Evolutionary conservation across 306 rosid species (phyloP).

Genomic region (Morella rubra): DNA sequence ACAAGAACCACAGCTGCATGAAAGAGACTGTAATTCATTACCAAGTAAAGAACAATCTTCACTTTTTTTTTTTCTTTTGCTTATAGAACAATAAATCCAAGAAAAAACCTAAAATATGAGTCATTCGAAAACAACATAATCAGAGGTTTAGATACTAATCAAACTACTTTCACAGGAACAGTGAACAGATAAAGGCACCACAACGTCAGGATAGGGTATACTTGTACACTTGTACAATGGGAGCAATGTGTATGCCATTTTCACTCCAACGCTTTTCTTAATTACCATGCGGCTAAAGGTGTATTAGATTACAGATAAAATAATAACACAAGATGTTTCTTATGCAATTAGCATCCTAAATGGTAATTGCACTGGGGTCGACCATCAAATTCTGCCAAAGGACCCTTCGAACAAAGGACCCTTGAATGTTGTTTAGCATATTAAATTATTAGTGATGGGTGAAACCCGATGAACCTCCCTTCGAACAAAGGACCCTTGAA

Average conservation of each 20-base stretch:
- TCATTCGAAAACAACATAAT: neutral
- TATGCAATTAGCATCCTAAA: neutral
- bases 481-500: neutral
- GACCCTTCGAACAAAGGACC: neutral
- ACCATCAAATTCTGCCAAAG: neutral
- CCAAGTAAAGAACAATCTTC: neutral
- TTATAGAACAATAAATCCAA: neutral
- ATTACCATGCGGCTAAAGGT: neutral
- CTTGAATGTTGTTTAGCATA: neutral
- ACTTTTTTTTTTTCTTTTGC: neutral
- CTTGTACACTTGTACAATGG: neutral
- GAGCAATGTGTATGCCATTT: neutral
- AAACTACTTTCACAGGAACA: neutral
- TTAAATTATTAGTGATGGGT: neutral
- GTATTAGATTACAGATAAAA: neutral
- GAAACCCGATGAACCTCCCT: neutral
- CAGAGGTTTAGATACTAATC: neutral
- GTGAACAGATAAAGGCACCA: neutral
- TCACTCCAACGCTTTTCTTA: neutral
- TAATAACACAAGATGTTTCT: neutral
- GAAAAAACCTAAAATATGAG: neutral
- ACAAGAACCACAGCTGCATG: slow-evolving; percentile 81
- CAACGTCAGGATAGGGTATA: neutral
- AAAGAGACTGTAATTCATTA: slow-evolving; percentile 9
- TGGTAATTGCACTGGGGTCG: neutral